These are phyloP conservation scores for Taphrina deformans DNA, from an alignment of 1,139 yeast genomes.

Conservation along the genomic window DNA sequence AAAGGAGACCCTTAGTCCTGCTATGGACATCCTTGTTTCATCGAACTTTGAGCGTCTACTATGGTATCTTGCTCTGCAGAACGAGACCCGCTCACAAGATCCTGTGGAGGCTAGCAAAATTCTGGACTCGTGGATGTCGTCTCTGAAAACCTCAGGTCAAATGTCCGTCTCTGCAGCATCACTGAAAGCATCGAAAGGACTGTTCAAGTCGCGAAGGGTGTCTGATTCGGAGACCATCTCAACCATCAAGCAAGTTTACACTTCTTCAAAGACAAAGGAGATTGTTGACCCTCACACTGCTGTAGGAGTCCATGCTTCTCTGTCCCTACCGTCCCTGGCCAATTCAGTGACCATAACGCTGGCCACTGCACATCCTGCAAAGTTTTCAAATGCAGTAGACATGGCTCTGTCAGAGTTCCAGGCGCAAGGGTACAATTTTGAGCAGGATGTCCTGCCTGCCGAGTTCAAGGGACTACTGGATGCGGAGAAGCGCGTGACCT, in stretches of 20 bases:
- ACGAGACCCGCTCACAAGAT: slow-evolving; percentile 46
- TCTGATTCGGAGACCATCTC: slow-evolving; percentile 70
- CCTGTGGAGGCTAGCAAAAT: slow-evolving; percentile 67
- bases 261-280: slow-evolving; percentile 58
- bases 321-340: slow-evolving; percentile 44
- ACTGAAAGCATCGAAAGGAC: slow-evolving; percentile 62
- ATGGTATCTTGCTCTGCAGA: slow-evolving; percentile 77
- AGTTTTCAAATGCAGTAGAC: slow-evolving; percentile 93
- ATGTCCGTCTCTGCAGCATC: slow-evolving; percentile 70
- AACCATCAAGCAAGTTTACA: slow-evolving; percentile 71
- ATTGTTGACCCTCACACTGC: slow-evolving; percentile 96
- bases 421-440: slow-evolving; percentile 71
- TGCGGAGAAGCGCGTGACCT: slow-evolving; percentile 72
- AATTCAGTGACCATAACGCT: slow-evolving; percentile 66
- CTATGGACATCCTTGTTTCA: slow-evolving; percentile 95
- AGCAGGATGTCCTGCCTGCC: slow-evolving; percentile 80
- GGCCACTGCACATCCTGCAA: slow-evolving; percentile 98
- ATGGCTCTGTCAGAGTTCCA: slow-evolving; percentile 62
- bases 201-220: slow-evolving; percentile 78
- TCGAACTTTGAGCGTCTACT: slow-evolving; percentile 93
- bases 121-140: slow-evolving; percentile 73
- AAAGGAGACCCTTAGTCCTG: slow-evolving; percentile 90
- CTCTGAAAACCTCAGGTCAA: slow-evolving; percentile 72
- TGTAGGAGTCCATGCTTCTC: slow-evolving; percentile 80
- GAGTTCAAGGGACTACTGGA: slow-evolving; percentile 73